Percentiles rank a stretch among this genome's conserved stretches.
Conservation (phyloP, 2,329 filamentous ascomycete genomes). For the Fusarium staphyleae region DNA sequence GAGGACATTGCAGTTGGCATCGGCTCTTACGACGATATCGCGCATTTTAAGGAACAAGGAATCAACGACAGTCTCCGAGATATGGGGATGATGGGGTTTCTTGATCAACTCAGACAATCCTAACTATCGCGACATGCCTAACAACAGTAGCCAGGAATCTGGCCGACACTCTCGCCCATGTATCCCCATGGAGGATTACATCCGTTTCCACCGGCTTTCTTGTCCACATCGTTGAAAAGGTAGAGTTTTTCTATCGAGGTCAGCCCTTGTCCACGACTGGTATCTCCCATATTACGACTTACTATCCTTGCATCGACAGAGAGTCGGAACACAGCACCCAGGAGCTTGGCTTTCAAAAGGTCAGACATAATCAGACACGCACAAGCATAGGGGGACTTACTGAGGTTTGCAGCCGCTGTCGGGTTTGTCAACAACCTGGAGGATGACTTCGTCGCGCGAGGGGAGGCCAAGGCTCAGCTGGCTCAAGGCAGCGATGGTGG, state of each 20-base stretch:
- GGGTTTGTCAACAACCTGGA: conserved; percentile 10
- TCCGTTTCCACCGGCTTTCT: not conserved
- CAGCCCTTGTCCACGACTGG: not conserved
- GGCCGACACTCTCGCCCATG: conserved; percentile 14
- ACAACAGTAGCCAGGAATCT: conserved; percentile 30
- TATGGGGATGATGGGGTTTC: not conserved
- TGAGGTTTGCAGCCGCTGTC: conserved; percentile 24
- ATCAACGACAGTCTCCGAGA: not conserved
- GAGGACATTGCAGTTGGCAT: conserved; percentile 18
- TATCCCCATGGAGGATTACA: conserved; percentile 29
- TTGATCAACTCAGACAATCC: not conserved
- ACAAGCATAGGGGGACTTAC: not conserved
- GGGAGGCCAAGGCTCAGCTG: not conserved
- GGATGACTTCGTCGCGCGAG: not conserved
- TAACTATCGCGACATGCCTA: not conserved
- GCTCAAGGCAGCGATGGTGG: conserved; percentile 2
- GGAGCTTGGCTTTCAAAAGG: conserved; percentile 3
- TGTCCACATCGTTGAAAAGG: conserved; percentile 24
- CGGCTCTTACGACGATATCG: conserved; percentile 1
- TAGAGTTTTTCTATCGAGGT: conserved; percentile 15
- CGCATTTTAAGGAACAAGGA: not conserved
- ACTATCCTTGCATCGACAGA: conserved; percentile 30
- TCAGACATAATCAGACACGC: not conserved
- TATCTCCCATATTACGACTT: not conserved
- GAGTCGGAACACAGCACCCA: conserved; percentile 24